Evolutionary conservation across 768 basidiomycete genomes (phyloP).

Genomic region (Rhodotorula diobovata): DNA sequence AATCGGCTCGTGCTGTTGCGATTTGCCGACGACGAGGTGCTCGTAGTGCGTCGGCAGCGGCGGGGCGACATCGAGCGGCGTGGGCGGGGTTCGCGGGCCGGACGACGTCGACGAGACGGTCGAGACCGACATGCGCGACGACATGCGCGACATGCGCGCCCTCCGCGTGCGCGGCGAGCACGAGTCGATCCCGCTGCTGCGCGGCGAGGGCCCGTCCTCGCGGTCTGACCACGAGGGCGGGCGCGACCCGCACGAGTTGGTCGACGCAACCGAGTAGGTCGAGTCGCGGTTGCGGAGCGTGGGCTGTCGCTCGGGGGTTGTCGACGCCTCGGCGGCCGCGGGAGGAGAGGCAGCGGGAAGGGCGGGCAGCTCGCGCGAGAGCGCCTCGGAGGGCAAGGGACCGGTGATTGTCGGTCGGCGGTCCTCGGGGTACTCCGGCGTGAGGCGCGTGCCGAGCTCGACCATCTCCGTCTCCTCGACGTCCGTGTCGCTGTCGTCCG

Average conservation of each 20-base stretch:
- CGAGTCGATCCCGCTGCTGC: background rate
- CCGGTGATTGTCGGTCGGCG: background rate
- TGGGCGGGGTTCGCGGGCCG: background rate
- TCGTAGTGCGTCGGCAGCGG: background rate
- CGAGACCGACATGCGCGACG: slow-evolving; percentile 8
- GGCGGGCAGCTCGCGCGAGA: background rate
- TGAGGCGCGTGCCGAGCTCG: slow-evolving; percentile 7
- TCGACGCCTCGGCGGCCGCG: background rate
- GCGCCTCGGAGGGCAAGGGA: background rate
- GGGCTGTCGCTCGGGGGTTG: background rate
- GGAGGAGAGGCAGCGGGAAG: background rate
- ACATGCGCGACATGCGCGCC: background rate
- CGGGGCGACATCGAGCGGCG: background rate
- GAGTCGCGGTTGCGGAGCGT: background rate
- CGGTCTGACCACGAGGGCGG: background rate
- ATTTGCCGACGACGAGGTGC: background rate
- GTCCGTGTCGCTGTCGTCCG: background rate
- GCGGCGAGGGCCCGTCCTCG: slow-evolving; percentile 1
- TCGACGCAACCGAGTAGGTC: slow-evolving; percentile 1
- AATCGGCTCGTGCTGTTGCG: background rate
- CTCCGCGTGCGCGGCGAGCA: background rate
- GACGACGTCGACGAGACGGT: slow-evolving; percentile 5
- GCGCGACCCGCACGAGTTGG: slow-evolving; percentile 3
- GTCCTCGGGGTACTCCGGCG: background rate
- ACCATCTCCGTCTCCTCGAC: background rate